Evolutionary conservation across 139 green algal genomes (phyloP).

Genomic region (Deuterostichococcus epilithicus): DNA sequence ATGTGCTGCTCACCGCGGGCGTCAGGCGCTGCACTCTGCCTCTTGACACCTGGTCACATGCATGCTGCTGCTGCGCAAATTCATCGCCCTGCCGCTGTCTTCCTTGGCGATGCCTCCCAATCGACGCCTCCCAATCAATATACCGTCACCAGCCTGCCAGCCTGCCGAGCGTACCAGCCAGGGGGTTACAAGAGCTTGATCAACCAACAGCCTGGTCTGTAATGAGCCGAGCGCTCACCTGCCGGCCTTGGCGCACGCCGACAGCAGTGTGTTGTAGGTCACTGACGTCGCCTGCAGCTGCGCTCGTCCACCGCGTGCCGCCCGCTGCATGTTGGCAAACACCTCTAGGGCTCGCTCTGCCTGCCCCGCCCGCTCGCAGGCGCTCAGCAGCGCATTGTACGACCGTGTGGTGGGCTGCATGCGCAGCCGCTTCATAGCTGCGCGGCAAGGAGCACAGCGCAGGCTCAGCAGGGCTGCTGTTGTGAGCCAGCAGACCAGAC

Average conservation of each 20-base stretch:
- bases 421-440: conserved; percentile 18
- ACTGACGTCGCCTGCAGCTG: not conserved
- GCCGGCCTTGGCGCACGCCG: conserved; percentile 24
- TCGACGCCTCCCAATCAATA: too few relatives aligned
- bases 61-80: too few relatives aligned
- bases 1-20: too few relatives aligned
- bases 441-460: conserved; percentile 13
- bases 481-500: conserved; percentile 21
- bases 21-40: too few relatives aligned
- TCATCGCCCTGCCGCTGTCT: too few relatives aligned
- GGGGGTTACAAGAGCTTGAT: not conserved
- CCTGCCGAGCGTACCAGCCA: not conserved
- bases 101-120: too few relatives aligned
- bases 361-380: conserved; percentile 32
- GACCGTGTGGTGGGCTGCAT: conserved; percentile 19
- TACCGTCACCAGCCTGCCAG: too few relatives aligned
- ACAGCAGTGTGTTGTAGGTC: conserved; percentile 28
- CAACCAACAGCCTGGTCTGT: not conserved
- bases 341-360: conserved; percentile 36
- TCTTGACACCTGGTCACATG: too few relatives aligned
- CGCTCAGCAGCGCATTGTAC: conserved; percentile 47
- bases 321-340: conserved; percentile 17
- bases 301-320: too few relatives aligned
- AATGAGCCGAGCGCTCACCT: not conserved
- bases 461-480: conserved; percentile 16